Conservation (phyloP, 768 basidiomycete genomes). For the Cubamyces sp. region DNA sequence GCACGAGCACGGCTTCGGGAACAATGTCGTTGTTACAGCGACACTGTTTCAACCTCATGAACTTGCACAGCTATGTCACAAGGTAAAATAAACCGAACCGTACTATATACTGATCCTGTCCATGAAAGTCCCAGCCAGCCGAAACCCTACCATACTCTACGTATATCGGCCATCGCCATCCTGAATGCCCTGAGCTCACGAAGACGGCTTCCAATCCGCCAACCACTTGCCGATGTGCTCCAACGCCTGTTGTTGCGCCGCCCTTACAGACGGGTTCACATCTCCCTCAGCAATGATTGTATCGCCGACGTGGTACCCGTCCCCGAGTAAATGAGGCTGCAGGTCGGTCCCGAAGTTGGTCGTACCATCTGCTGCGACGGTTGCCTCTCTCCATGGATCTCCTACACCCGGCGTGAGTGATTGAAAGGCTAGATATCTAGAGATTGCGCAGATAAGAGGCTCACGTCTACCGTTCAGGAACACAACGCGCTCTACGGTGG, state of each 20-base stretch:
- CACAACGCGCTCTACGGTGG: constrained; percentile 58
- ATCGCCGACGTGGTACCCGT: constrained; percentile 74
- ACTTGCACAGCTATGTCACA: no score
- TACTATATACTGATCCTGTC: no score
- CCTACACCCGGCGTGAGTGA: constrained; percentile 42
- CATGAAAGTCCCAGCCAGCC: background rate
- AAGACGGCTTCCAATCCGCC: constrained; percentile 5
- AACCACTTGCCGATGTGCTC: constrained; percentile 5
- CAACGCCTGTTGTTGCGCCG: background rate
- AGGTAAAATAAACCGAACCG: no score
- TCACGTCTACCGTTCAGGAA: constrained; percentile 70
- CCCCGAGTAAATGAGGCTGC: constrained; percentile 60
- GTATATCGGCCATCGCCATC: no score
- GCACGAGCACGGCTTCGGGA: no score
- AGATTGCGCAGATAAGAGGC: constrained; percentile 30
- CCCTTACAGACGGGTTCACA: background rate
- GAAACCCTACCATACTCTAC: no score
- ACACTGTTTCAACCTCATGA: no score
- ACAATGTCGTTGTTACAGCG: no score
- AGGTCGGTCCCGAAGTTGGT: constrained; percentile 47
- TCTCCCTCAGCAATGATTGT: constrained; percentile 33
- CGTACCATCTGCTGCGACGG: constrained; percentile 59
- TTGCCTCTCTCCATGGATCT: constrained; percentile 74
- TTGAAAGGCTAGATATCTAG: background rate
- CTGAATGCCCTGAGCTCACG: background rate